Base-by-base conservation (phyloP, 768 basidiomycete species). In the Rossbeevera mucosa region DNA sequence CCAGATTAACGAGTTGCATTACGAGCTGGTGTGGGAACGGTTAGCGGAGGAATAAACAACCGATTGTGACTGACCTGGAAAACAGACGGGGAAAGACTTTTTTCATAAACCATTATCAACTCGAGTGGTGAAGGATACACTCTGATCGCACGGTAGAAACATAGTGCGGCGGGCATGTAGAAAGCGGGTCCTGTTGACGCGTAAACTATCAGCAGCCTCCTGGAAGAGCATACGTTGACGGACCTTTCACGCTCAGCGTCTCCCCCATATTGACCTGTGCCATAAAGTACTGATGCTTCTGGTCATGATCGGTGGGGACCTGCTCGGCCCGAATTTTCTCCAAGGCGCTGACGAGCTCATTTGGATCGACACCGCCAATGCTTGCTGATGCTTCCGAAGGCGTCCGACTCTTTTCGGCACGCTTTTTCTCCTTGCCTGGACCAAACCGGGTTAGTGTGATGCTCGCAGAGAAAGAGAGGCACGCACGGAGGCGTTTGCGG, bases 91-190 rank as follows among this genome's bases (percentile, higher is more conserved):
- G 91, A 88, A 26, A 95, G 83, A 29, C 92, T 94, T 72, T 88
- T 88, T 72, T 97, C 85, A 64, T 96, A 95, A 56, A 98, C 94
- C 69, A 88, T 82, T 62, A 99, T 87, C 60, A 98, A 82, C 70
- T 98, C 96, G 28, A 92, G 83, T 0, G 94, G 92, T 26, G 89
- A 83, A 46, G 96, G 96, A 73, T 99, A 99, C 30, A 96, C 93
- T 50, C 88, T 79, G 53, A 98, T 83, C 1, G 93, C 94, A 46
- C 92, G 82, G 80, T 85, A 99, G 81, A 98, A 98, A 38, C 85
- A 81, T 65, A 91, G 70, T 38, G 96, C 94, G 18, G 94, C 86
- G 11, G 84, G 79, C 24, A 97, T 77, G 64, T 86, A 73, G 71
- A 84, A 86, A 24, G 77, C 70, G 40, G 90, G 86, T 31, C 94